Evolutionary conservation across 176 grass and related monocot genomes (phyloP).

Genomic region (Raddia distichophylla): DNA sequence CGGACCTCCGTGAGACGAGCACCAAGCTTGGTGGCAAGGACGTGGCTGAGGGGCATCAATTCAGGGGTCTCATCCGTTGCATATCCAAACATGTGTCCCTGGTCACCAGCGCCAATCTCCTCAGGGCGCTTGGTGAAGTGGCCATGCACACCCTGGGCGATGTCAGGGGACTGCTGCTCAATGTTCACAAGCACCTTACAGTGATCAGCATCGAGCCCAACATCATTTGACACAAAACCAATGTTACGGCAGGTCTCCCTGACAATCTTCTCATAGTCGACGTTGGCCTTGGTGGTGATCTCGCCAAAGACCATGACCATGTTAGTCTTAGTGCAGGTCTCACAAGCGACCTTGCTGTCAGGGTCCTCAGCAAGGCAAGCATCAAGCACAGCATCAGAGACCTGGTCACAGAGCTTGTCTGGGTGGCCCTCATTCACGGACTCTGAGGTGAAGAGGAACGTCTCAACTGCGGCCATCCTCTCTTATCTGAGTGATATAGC

Average conservation of each 20-base stretch:
- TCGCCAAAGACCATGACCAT: slow-evolving; percentile 64
- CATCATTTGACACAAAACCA: slow-evolving; percentile 45
- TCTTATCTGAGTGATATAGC: slow-evolving; percentile 27
- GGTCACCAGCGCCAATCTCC: slow-evolving; percentile 67
- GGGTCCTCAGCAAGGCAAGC: slow-evolving; percentile 58
- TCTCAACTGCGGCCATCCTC: slow-evolving; percentile 42
- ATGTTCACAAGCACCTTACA: slow-evolving; percentile 64
- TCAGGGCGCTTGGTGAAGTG: slow-evolving; percentile 66
- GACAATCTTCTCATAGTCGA: slow-evolving; percentile 55
- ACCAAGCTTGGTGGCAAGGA: slow-evolving; percentile 63
- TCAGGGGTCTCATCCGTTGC: slow-evolving; percentile 66
- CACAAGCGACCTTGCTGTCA: slow-evolving; percentile 58
- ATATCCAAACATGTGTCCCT: slow-evolving; percentile 68
- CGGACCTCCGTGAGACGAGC: slow-evolving; percentile 58
- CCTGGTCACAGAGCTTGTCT: slow-evolving; percentile 55
- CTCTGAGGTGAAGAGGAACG: slow-evolving; percentile 61
- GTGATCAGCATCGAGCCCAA: slow-evolving; percentile 59
- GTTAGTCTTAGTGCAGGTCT: slow-evolving; percentile 63
- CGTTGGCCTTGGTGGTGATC: slow-evolving; percentile 61
- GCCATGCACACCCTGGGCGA: slow-evolving; percentile 59
- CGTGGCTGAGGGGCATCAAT: slow-evolving; percentile 67
- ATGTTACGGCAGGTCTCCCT: slow-evolving; percentile 57
- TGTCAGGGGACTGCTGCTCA: slow-evolving; percentile 66
- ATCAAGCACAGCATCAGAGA: slow-evolving; percentile 54
- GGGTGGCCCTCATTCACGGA: slow-evolving; percentile 55